Percentiles rank a stretch among this genome's conserved stretches.
Evolutionary conservation across 176 grass and related monocot genomes (phyloP).

Genomic region (Puya raimondii): DNA sequence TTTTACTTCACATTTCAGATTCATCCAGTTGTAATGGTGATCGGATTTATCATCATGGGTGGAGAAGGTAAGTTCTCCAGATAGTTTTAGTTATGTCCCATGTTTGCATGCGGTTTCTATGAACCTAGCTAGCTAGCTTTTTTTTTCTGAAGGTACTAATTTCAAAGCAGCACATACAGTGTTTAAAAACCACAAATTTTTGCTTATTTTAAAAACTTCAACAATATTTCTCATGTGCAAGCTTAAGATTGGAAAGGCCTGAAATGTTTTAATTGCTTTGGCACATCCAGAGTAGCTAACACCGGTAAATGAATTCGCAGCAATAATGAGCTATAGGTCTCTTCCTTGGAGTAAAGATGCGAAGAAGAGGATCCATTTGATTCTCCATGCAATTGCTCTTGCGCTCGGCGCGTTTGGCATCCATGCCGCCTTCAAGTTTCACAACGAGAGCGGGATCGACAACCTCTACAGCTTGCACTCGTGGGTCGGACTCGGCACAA

Average conservation of each 20-base stretch:
- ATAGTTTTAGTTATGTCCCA: neutral
- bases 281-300: neutral
- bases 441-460: constrained; percentile 50
- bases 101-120: no score
- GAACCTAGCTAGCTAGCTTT: no score
- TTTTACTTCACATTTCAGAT: constrained; percentile 28
- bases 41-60: constrained; percentile 57
- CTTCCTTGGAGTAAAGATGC: constrained; percentile 34
- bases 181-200: neutral
- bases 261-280: neutral
- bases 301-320: constrained; percentile 26
- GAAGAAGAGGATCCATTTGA: constrained; percentile 54
- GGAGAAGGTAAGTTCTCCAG: constrained; percentile 37
- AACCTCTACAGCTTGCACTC: constrained; percentile 86
- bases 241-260: neutral
- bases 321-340: constrained; percentile 56
- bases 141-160: no score
- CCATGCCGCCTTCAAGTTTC: constrained; percentile 70
- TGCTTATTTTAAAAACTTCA: neutral
- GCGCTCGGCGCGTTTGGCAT: constrained; percentile 33
- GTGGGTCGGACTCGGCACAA: constrained; percentile 50
- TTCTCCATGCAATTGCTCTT: constrained; percentile 48
- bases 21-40: constrained; percentile 73
- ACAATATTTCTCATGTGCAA: neutral
- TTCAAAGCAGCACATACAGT: no score